phyloP scores from a whole-genome alignment of 208 protist genomes.

The Acanthamoeba triangularis region DNA sequence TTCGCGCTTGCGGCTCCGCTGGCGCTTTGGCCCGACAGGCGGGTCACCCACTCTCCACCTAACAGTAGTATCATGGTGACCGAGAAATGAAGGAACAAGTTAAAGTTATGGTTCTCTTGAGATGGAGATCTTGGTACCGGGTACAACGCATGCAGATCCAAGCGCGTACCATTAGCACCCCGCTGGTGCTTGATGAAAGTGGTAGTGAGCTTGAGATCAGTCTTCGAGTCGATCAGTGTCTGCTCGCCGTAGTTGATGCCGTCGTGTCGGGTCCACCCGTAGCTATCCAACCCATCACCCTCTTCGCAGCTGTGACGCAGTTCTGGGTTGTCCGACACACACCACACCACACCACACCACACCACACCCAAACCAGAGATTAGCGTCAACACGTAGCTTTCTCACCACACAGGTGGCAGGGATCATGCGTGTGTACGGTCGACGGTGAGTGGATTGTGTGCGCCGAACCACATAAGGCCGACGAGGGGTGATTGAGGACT shows the following conservation, averaged over 20 bases:
- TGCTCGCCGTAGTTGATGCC: conserved; percentile 85
- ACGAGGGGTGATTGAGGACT: conserved; percentile 74
- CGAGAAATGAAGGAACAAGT: not conserved
- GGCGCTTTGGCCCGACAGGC: conserved; percentile 14
- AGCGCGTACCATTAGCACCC: not conserved
- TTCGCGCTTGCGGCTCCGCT: not conserved
- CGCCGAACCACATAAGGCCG: conserved; percentile 86
- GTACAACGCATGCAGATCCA: not conserved
- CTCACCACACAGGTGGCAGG: not conserved
- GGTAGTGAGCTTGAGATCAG: conserved; percentile 68
- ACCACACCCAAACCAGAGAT: not conserved
- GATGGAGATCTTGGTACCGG: not conserved
- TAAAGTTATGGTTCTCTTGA: not conserved
- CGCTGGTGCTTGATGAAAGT: conserved; percentile 49
- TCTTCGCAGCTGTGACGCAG: conserved; percentile 83
- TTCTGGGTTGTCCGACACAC: not conserved
- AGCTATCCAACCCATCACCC: conserved; percentile 77
- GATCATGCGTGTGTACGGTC: not conserved
- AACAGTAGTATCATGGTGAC: not conserved
- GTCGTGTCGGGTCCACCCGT: conserved; percentile 87
- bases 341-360: not conserved
- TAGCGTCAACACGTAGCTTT: not conserved
- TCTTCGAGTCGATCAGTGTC: conserved; percentile 78
- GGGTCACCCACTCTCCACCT: conserved; percentile 51
- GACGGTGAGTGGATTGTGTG: conserved; percentile 2